Conservation (phyloP, 2,329 filamentous ascomycete genomes). For the Sphaerulina musiva region DNA sequence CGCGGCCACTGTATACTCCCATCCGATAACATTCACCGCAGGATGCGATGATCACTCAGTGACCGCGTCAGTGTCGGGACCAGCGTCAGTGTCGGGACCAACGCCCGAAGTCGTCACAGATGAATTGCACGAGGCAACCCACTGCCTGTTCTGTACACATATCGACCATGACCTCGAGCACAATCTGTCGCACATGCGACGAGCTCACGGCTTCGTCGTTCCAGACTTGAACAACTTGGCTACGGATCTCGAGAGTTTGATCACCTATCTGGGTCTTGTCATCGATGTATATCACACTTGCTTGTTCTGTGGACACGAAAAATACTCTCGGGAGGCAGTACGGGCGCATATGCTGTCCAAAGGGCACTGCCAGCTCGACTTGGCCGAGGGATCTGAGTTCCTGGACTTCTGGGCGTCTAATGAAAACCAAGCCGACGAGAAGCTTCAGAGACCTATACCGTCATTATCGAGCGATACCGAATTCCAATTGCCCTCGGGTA, state of each 20-base stretch:
- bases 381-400: slow-evolving; percentile 15
- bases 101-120: not conserved
- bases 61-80: no score
- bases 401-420: slow-evolving; percentile 16
- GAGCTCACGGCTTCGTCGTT: slow-evolving; percentile 40
- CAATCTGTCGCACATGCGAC: slow-evolving; percentile 46
- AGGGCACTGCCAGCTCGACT: slow-evolving; percentile 40
- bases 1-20: no score
- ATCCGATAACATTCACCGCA: no score
- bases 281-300: slow-evolving; percentile 48
- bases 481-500: slow-evolving; percentile 13
- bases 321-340: slow-evolving; percentile 40
- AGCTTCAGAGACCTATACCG: not conserved
- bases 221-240: slow-evolving; percentile 30
- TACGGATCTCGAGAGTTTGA: slow-evolving; percentile 44
- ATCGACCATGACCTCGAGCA: slow-evolving; percentile 30
- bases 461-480: slow-evolving; percentile 1
- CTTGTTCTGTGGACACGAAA: slow-evolving; percentile 44
- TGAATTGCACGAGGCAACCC: not conserved
- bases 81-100: not conserved
- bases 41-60: no score
- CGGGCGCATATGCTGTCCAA: slow-evolving; percentile 49
- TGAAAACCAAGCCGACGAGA: not conserved
- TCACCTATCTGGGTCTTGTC: slow-evolving; percentile 46
- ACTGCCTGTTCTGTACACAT: slow-evolving; percentile 38